Evolutionary conservation across 805 yeast species (phyloP).

Genomic region (Kodamaea jinghongensis): DNA sequence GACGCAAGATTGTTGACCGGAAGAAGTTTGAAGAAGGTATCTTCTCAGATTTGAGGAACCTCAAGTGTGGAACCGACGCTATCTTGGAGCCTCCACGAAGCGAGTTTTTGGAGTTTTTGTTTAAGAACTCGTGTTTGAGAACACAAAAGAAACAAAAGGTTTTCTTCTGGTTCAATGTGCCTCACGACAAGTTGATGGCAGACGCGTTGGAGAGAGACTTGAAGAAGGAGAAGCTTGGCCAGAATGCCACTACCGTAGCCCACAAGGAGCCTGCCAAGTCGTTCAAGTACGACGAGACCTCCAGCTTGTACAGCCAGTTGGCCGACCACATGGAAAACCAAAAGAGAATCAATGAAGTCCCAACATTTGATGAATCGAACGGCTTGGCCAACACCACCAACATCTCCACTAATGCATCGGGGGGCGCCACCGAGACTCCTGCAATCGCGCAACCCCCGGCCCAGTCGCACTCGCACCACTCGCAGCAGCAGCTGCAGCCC

Average conservation of each 20-base stretch:
- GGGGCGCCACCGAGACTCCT: background rate
- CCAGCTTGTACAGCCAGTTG: slow-evolving; percentile 55
- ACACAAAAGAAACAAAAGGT: slow-evolving; percentile 97
- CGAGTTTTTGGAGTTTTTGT: slow-evolving; percentile 76
- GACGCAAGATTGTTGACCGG: slow-evolving; percentile 77
- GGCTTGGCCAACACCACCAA: background rate
- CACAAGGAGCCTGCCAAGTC: slow-evolving; percentile 75
- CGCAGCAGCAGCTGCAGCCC: slow-evolving; percentile 1
- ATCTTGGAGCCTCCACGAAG: slow-evolving; percentile 85
- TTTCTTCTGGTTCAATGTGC: slow-evolving; percentile 94
- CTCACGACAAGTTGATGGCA: slow-evolving; percentile 86
- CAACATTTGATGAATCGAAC: slow-evolving; percentile 2
- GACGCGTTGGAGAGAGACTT: slow-evolving; percentile 93
- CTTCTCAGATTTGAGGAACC: slow-evolving; percentile 81
- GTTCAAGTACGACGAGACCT: slow-evolving; percentile 59
- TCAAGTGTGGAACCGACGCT: slow-evolving; percentile 86
- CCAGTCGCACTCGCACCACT: too few relatives aligned
- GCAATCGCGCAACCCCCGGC: slow-evolving; percentile 9
- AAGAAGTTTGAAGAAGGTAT: slow-evolving; percentile 97
- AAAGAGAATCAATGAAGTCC: slow-evolving; percentile 13
- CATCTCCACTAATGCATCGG: background rate
- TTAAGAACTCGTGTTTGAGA: slow-evolving; percentile 80
- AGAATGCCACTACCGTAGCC: slow-evolving; percentile 70
- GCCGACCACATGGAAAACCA: slow-evolving; percentile 38
- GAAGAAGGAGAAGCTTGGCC: slow-evolving; percentile 65